Evolutionary conservation across 2,329 filamentous ascomycete genomes (phyloP).

Genomic region (Apiospora saccharicola): DNA sequence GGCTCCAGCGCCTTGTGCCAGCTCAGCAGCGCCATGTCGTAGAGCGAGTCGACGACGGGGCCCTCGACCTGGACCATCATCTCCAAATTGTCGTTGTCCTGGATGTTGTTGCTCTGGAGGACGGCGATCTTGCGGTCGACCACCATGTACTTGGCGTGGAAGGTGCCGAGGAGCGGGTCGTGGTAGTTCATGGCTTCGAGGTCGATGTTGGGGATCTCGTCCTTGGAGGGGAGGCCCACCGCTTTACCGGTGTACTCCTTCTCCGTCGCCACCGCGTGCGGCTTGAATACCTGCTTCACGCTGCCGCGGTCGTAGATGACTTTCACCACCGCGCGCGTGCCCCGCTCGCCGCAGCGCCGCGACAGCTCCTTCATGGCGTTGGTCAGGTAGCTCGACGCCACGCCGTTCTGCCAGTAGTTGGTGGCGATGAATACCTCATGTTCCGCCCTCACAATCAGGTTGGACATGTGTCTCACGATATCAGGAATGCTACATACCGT

Average conservation of each 20-base stretch:
- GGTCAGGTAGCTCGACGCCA: constrained; percentile 72
- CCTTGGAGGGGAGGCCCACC: constrained; percentile 66
- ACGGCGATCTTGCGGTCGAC: constrained; percentile 76
- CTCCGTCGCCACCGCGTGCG: constrained; percentile 66
- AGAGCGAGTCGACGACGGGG: constrained; percentile 77
- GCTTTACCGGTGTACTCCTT: constrained; percentile 64
- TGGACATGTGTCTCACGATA: constrained; percentile 76
- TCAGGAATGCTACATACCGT: constrained; percentile 63
- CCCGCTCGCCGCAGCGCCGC: constrained; percentile 64
- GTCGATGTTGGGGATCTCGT: constrained; percentile 75
- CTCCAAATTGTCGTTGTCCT: constrained; percentile 81
- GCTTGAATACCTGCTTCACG: constrained; percentile 68
- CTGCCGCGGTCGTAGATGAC: constrained; percentile 78
- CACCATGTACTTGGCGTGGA: constrained; percentile 81
- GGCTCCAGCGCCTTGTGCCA: constrained; percentile 72
- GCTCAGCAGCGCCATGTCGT: constrained; percentile 76
- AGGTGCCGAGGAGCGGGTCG: constrained; percentile 73
- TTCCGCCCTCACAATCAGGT: constrained; percentile 76
- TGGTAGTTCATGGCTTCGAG: constrained; percentile 79
- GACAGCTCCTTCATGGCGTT: constrained; percentile 75
- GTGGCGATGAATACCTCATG: constrained; percentile 78
- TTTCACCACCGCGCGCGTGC: constrained; percentile 70
- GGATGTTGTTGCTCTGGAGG: constrained; percentile 80
- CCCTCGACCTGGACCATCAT: constrained; percentile 83
- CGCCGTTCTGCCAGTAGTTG: constrained; percentile 77